phyloP scores from a whole-genome alignment of 108 stramenopile genomes.

The Nitzschia inconspicua region DNA sequence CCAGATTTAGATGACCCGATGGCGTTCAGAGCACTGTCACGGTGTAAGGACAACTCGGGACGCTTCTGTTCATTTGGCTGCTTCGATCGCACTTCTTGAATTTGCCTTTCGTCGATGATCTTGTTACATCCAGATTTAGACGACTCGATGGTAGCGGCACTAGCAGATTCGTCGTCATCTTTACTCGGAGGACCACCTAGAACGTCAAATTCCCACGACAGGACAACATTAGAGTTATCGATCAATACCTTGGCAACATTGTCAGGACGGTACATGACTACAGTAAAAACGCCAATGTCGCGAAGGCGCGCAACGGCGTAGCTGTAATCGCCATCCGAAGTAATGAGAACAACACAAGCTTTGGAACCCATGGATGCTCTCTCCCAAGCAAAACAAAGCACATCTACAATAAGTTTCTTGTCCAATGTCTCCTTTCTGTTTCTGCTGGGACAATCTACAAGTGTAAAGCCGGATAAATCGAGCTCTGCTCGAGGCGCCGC shows the following conservation, averaged over 20 bases:
- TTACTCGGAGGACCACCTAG: too few species aligned
- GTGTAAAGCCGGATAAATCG: too few species aligned
- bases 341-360: slow-evolving; percentile 18
- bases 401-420: slow-evolving; percentile 28
- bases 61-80: neutral
- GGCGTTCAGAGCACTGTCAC: too few species aligned
- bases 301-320: slow-evolving; percentile 8
- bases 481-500: too few species aligned
- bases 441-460: slow-evolving; percentile 10
- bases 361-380: neutral
- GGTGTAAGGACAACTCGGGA: too few species aligned
- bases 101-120: too few species aligned
- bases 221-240: neutral
- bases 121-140: too few species aligned
- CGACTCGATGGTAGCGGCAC: too few species aligned
- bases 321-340: slow-evolving; percentile 16
- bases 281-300: slow-evolving; percentile 6
- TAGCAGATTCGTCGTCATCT: too few species aligned
- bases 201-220: slow-evolving; percentile 5
- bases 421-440: slow-evolving; percentile 20
- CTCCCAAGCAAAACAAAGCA: slow-evolving; percentile 9
- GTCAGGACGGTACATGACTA: slow-evolving; percentile 9
- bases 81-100: too few species aligned
- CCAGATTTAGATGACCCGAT: too few species aligned
- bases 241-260: slow-evolving; percentile 9